A percentile compares a stretch with the other conserved stretches of the same genome.
Evolutionary conservation across 306 rosid genomes (phyloP).

Genomic region (Rosa lucieae): DNA sequence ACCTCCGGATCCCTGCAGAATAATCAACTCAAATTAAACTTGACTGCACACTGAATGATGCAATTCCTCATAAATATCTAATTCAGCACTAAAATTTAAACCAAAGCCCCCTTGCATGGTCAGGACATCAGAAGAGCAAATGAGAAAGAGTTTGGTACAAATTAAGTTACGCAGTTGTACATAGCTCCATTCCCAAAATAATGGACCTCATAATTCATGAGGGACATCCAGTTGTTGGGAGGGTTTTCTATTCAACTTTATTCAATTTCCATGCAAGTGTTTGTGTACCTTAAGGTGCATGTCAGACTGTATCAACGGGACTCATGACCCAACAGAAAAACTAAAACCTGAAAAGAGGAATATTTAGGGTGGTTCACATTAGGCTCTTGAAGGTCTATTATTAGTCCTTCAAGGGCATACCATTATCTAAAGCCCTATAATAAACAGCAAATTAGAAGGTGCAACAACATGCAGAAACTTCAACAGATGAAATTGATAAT

Average conservation of each 20-base stretch:
- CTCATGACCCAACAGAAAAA: neutral
- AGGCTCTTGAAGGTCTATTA: conserved; percentile 5
- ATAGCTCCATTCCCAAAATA: neutral
- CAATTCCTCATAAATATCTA: neutral
- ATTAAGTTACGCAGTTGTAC: neutral
- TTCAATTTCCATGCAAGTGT: conserved; percentile 20
- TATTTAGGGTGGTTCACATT: conserved; percentile 3
- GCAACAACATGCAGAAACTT: neutral
- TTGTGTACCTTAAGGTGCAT: neutral
- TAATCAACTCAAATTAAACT: neutral
- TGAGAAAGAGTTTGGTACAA: neutral
- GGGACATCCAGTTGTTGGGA: conserved; percentile 15
- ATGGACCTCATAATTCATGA: conserved; percentile 14
- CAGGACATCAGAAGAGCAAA: neutral
- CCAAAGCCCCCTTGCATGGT: neutral
- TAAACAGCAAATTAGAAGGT: conserved; percentile 1
- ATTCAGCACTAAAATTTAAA: neutral
- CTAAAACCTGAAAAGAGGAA: neutral
- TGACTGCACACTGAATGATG: neutral
- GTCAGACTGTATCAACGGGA: neutral
- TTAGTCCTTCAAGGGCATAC: neutral
- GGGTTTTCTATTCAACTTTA: neutral
- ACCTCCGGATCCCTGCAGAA: conserved; percentile 51
- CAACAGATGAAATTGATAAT: neutral
- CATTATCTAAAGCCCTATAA: neutral